Conservation (phyloP, 169 alveolate species). For the Ichthyophthirius multifiliis region DNA sequence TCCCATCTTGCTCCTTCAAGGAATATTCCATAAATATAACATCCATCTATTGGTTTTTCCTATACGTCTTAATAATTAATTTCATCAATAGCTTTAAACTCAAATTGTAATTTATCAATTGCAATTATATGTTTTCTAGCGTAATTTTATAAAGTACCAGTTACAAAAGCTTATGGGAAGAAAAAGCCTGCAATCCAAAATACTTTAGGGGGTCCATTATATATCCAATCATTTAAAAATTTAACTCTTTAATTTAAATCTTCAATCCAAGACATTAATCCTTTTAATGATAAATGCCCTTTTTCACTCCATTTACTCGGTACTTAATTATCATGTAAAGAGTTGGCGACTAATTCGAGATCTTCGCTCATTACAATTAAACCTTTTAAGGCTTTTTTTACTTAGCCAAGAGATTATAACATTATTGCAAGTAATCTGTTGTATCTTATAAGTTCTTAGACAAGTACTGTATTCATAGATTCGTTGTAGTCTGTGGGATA, state of each 20-base stretch:
- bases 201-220: constrained; percentile 85
- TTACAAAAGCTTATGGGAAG: constrained; percentile 88
- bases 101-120: constrained; percentile 83
- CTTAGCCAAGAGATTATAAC: constrained; percentile 74
- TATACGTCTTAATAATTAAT: constrained; percentile 71
- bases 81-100: constrained; percentile 77
- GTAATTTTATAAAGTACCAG: constrained; percentile 88
- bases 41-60: constrained; percentile 89
- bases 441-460: constrained; percentile 88
- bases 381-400: constrained; percentile 92
- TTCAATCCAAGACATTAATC: constrained; percentile 84
- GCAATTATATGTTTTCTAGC: constrained; percentile 88
- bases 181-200: constrained; percentile 88
- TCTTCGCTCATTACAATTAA: constrained; percentile 91
- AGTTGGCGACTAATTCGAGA: constrained; percentile 85
- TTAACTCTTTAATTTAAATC: constrained; percentile 85
- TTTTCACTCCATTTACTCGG: constrained; percentile 88
- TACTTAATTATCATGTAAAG: constrained; percentile 87
- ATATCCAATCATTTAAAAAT: constrained; percentile 83
- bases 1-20: constrained; percentile 89
- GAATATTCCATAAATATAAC: constrained; percentile 84
- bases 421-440: constrained; percentile 84
- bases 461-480: constrained; percentile 89
- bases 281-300: constrained; percentile 89
- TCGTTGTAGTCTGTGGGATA: constrained; percentile 84